Percentiles rank a stretch among this genome's conserved stretches.
Evolutionary conservation across 257 asterid genomes (phyloP).

Genomic region (Catharanthus roseus): DNA sequence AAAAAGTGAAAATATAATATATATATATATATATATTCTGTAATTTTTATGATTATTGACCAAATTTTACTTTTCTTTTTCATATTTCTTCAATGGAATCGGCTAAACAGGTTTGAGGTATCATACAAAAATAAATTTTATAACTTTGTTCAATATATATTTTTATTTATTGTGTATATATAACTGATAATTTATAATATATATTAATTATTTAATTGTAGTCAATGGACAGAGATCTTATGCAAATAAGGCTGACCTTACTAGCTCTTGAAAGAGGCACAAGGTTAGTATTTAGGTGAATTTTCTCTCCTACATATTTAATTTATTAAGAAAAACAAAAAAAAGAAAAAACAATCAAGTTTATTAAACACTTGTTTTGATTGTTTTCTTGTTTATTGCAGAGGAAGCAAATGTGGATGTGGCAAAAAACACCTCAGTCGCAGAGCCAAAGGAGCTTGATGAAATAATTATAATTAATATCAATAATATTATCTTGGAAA

Average conservation of each 20-base stretch:
- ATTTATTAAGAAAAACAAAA: no score
- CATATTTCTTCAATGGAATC: background rate
- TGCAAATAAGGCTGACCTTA: background rate
- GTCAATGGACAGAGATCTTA: conserved; percentile 6
- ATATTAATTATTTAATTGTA: background rate
- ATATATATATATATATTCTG: no score
- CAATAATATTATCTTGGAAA: no score
- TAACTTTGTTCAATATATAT: no score
- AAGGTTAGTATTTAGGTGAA: no score
- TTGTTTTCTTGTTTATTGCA: no score
- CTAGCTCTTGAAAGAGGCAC: background rate
- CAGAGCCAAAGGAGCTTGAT: background rate
- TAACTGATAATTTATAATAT: no score
- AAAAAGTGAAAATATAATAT: no score
- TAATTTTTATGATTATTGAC: background rate
- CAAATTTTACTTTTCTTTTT: background rate
- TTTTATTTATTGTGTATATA: background rate
- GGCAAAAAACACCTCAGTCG: conserved; percentile 1
- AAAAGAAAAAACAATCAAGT: no score
- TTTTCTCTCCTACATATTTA: no score
- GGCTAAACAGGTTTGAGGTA: conserved; percentile 14
- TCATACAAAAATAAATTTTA: background rate
- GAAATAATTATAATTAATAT: no score
- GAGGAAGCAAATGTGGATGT: background rate
- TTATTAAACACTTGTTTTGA: no score